Evolutionary conservation across 129 eudicot species (phyloP), one percentile per base, ranked within the genome.

Genomic region (Daucus carota): DNA sequence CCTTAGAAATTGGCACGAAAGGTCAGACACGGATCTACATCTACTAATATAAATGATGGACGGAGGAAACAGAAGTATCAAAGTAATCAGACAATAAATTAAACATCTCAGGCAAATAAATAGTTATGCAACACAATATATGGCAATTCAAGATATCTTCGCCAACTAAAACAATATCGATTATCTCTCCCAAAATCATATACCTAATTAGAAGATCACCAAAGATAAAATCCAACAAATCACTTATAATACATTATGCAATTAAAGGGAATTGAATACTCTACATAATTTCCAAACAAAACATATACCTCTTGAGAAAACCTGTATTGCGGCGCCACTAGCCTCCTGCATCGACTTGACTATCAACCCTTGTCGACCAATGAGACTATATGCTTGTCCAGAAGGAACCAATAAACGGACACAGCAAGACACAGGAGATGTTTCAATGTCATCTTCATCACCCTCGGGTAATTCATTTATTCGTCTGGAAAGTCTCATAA

Each of bases 341-440:
- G 84, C 81, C 76, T 93, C 95, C 86, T 90, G 92, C 72, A 93
- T 87, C 52, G 92, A 78, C 80, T 90, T 93, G 28, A 90, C 90
- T 71, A 80, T 48, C 29, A 95, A 83, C 42, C 98, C 97, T 76
- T 93, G 97, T 68, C 85, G 90, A 29, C 98, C 98, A 38, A 93
- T 93, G 72, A 93, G 77, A 73, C 81, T 87, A 16, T 84, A 78
- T 10, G 92, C 98, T 81, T 93, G 98, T 71, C 83, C 70, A 33
- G 91, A 90, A 44, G 95, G 81, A 46, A 88, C 96, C 82, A 93
- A 78, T 33, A 93, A 77, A 67, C 90, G 82, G 14, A 87, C 76
- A 1, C 92, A 82, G 69, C 97, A 89, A 79, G 78, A 80, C 40
- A 5, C 40, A 0, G 80, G 77, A 65, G 79, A 54, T 43, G 80